These are phyloP conservation scores for Rhodomyrtus tomentosa DNA, from an alignment of 345 rosid species.

Conservation along the genomic window DNA sequence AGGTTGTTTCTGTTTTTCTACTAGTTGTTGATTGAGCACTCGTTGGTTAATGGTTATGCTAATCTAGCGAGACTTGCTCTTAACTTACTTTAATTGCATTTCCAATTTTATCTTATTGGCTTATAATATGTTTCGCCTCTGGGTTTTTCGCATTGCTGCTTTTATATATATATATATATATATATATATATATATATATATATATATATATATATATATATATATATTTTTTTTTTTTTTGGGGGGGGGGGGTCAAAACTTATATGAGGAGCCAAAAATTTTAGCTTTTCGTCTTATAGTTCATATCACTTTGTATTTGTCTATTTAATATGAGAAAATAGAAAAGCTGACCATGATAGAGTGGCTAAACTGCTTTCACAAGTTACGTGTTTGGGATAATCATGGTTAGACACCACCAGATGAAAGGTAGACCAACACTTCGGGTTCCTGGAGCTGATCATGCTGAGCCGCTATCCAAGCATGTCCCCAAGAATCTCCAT, in stretches of 20 bases:
- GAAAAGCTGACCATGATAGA: not conserved
- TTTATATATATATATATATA: no score
- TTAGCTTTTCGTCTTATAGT: no score
- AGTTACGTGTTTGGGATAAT: conserved; percentile 46
- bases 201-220: no score
- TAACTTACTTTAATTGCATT: not conserved
- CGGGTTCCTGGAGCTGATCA: conserved; percentile 99
- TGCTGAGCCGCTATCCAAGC: conserved; percentile 98
- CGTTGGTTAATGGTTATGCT: not conserved
- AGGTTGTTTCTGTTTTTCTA: no score
- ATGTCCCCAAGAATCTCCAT: not conserved
- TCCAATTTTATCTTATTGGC: not conserved
- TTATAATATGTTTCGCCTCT: not conserved
- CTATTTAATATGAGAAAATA: not conserved
- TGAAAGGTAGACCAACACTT: conserved; percentile 91
- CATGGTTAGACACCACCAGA: conserved; percentile 77
- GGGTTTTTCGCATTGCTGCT: no score
- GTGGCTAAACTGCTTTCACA: not conserved
- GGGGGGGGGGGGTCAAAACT: no score
- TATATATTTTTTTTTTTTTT: no score
- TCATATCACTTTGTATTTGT: not conserved
- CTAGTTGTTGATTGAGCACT: not conserved
- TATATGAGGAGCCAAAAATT: no score
- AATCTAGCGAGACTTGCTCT: not conserved
- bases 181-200: no score